Conservation (phyloP, 2,329 filamentous ascomycete species). For the Penicillium sp. region DNA sequence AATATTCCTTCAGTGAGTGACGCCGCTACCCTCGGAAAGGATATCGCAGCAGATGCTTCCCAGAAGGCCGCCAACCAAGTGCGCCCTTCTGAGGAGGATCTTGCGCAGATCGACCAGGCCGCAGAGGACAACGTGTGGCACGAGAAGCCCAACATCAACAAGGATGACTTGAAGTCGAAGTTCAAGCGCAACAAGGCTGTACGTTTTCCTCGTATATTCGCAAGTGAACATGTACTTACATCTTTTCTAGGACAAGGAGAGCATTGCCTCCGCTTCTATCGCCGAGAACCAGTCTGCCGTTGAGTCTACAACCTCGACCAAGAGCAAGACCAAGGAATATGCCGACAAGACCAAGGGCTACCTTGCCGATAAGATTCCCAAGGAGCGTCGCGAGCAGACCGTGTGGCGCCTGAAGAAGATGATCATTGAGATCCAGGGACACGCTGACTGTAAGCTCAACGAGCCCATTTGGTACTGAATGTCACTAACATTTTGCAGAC, state of each 20-base stretch:
- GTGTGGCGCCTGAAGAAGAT: conserved; percentile 97
- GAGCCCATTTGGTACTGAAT: background rate
- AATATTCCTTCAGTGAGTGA: conserved; percentile 64
- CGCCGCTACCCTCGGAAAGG: conserved; percentile 75
- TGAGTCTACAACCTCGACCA: conserved; percentile 56
- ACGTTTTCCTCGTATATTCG: conserved; percentile 33
- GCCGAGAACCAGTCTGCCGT: conserved; percentile 56
- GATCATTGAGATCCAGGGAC: conserved; percentile 93
- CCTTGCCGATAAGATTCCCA: conserved; percentile 80
- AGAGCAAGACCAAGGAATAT: conserved; percentile 41
- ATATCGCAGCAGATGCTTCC: conserved; percentile 90
- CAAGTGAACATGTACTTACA: background rate
- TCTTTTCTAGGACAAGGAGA: conserved; percentile 52
- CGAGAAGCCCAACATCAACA: conserved; percentile 76
- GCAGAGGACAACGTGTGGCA: conserved; percentile 95
- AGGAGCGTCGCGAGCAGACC: conserved; percentile 89
- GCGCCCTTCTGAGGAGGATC: conserved; percentile 74
- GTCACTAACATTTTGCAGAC: conserved; percentile 50
- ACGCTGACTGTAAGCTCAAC: conserved; percentile 74
- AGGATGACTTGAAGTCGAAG: conserved; percentile 65
- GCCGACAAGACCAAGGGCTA: conserved; percentile 66
- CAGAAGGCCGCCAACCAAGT: conserved; percentile 73
- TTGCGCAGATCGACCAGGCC: conserved; percentile 76
- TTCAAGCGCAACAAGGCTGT: conserved; percentile 60
- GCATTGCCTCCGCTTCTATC: conserved; percentile 48